Percentiles rank a stretch among this genome's conserved stretches.
Conservation (phyloP, 2,329 filamentous ascomycete genomes). For the Keithomyces neogunnii region DNA sequence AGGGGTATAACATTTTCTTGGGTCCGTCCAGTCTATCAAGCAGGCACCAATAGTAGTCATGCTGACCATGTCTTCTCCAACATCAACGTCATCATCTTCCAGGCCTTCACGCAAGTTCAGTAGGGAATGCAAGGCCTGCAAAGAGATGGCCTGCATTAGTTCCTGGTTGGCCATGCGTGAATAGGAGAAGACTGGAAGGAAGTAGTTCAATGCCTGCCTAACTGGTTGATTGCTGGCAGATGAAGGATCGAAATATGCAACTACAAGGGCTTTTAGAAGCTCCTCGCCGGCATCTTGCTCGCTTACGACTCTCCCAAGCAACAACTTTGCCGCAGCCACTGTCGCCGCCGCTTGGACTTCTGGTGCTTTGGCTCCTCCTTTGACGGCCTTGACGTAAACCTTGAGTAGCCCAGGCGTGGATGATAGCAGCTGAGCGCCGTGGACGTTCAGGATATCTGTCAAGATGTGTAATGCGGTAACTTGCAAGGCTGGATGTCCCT, state of each 20-base stretch:
- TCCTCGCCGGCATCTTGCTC: conserved; percentile 59
- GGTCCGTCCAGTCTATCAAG: conserved; percentile 91
- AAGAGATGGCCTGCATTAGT: conserved; percentile 66
- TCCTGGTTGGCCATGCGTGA: conserved; percentile 74
- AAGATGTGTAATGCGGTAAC: conserved; percentile 86
- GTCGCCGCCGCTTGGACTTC: conserved; percentile 76
- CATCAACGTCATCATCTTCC: conserved; percentile 68
- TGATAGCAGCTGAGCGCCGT: conserved; percentile 69
- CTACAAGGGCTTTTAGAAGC: conserved; percentile 74
- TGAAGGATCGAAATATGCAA: conserved; percentile 84
- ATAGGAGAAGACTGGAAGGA: conserved; percentile 90
- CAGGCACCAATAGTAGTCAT: conserved; percentile 72
- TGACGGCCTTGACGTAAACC: conserved; percentile 76
- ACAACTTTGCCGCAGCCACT: conserved; percentile 74
- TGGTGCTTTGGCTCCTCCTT: conserved; percentile 57
- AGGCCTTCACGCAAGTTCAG: conserved; percentile 63
- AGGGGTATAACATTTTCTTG: conserved; percentile 62
- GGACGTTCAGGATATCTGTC: conserved; percentile 84
- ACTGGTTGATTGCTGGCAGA: conserved; percentile 74
- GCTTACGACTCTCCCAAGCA: conserved; percentile 71
- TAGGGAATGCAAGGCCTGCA: conserved; percentile 67
- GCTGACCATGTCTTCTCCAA: conserved; percentile 70
- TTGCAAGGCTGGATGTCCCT: conserved; percentile 83
- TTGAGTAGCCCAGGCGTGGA: conserved; percentile 66
- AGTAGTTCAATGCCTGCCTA: conserved; percentile 82